These are phyloP conservation scores for Eucalyptus curtisii DNA, from an alignment of 345 rosid genomes.

Conservation along the genomic window DNA sequence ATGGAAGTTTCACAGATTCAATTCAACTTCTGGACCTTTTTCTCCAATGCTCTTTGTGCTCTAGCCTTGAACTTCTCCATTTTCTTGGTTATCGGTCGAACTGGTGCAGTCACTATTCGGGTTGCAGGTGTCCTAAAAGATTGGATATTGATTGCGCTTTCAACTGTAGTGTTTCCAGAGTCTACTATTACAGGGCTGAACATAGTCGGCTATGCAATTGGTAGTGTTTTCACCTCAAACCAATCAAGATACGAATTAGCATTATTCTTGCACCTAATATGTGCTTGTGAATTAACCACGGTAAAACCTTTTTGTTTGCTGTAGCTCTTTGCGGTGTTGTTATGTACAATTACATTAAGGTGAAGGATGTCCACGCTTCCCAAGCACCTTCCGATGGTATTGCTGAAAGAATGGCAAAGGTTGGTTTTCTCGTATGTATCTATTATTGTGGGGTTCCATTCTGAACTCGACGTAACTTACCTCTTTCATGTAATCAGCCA, in stretches of 20 bases:
- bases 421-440: constrained; percentile 7
- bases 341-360: constrained; percentile 91
- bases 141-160: constrained; percentile 96
- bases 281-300: background rate
- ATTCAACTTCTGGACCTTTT: constrained; percentile 93
- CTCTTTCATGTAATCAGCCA: background rate
- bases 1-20: constrained; percentile 87
- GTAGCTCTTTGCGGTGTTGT: constrained; percentile 97
- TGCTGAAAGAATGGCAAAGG: constrained; percentile 82
- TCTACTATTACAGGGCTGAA: constrained; percentile 88
- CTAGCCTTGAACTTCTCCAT: constrained; percentile 89
- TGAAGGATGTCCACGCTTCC: constrained; percentile 70
- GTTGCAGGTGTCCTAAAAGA: constrained; percentile 99
- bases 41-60: constrained; percentile 94
- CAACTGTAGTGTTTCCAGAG: constrained; percentile 86
- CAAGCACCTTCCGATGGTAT: constrained; percentile 53
- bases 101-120: constrained; percentile 93
- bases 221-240: constrained; percentile 22
- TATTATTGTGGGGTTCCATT: background rate
- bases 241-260: background rate
- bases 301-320: background rate
- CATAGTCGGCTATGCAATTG: constrained; percentile 93
- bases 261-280: background rate
- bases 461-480: background rate
- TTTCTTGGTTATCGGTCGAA: constrained; percentile 93